phyloP scores from a whole-genome alignment of 345 rosid genomes.

The Salix viminalis region DNA sequence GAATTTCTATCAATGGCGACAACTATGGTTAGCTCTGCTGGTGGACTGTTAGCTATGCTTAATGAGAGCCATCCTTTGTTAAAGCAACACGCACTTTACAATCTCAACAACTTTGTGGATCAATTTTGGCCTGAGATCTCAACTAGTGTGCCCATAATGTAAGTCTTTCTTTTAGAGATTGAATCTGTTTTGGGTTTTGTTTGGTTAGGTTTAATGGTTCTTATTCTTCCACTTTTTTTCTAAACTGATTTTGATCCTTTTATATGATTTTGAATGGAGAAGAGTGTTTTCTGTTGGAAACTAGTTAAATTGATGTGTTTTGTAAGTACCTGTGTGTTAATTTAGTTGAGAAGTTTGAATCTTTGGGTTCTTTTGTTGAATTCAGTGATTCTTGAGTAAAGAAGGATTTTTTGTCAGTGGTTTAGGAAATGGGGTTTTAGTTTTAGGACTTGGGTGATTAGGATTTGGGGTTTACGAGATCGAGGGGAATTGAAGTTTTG shows the following conservation, averaged over 20 bases:
- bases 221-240: neutral
- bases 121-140: constrained; percentile 99
- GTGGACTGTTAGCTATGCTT: constrained; percentile 94
- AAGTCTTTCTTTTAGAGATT: constrained; percentile 7
- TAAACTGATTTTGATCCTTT: neutral
- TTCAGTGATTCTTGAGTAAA: neutral
- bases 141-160: constrained; percentile 95
- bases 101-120: constrained; percentile 84
- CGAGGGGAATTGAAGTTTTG: neutral
- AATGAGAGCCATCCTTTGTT: constrained; percentile 75
- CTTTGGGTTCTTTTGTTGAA: neutral
- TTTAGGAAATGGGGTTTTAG: neutral
- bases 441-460: neutral
- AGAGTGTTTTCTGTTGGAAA: neutral
- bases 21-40: constrained; percentile 86
- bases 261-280: neutral
- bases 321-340: neutral
- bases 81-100: constrained; percentile 83
- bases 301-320: neutral
- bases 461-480: neutral
- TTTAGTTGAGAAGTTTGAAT: neutral
- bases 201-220: neutral
- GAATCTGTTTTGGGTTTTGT: constrained; percentile 11
- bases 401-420: neutral
- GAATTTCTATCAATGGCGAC: constrained; percentile 43